Evolutionary conservation across 73 alveolate species (phyloP).

Genomic region (Paramecium pentaurelia): DNA sequence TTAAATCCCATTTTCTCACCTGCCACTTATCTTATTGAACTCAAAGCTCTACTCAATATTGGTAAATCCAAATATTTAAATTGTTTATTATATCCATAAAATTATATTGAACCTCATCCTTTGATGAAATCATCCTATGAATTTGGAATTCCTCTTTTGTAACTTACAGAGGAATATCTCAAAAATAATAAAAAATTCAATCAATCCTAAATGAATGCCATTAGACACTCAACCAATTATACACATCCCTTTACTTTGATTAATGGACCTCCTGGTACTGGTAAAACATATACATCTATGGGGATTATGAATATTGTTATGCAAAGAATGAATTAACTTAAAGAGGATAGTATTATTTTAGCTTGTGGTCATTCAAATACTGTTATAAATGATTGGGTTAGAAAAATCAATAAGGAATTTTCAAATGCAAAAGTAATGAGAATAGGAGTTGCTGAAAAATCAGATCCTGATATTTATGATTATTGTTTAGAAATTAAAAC

Average conservation of each 20-base stretch:
- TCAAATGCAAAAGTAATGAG: not conserved
- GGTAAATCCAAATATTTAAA: not conserved
- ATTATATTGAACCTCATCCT: not conserved
- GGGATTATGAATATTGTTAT: slow-evolving; percentile 3
- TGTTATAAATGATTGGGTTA: slow-evolving; percentile 24
- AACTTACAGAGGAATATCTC: not conserved
- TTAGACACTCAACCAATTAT: not conserved
- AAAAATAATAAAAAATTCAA: not conserved
- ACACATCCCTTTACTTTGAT: not conserved
- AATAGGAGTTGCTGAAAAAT: slow-evolving; percentile 26
- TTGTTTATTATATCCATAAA: not conserved
- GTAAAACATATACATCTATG: slow-evolving; percentile 10
- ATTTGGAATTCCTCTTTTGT: not conserved
- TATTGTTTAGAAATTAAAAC: slow-evolving; percentile 19
- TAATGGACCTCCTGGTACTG: slow-evolving; percentile 46
- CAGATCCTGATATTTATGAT: slow-evolving; percentile 12
- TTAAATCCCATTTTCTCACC: not conserved
- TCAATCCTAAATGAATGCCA: not conserved
- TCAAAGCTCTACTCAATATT: not conserved
- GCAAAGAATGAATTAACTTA: not conserved
- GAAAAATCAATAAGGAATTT: not conserved
- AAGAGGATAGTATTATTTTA: not conserved
- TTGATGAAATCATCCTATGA: not conserved
- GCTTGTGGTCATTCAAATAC: slow-evolving; percentile 44
- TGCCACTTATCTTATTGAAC: not conserved